Evolutionary conservation across 2,329 filamentous ascomycete species (phyloP).

Genomic region (Lasiodiplodia citricola): DNA sequence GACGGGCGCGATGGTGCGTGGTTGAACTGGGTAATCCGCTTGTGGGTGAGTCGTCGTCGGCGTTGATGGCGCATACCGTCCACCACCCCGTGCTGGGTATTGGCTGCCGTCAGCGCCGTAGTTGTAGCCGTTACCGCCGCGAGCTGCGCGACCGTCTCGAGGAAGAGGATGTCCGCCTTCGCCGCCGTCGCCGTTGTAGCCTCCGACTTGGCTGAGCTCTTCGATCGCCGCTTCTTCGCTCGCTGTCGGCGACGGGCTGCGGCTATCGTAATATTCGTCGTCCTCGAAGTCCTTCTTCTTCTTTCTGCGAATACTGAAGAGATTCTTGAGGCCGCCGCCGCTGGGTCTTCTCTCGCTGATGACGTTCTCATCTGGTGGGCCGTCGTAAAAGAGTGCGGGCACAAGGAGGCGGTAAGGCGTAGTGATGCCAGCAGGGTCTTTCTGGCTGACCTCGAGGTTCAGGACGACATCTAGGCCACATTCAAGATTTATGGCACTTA

Average conservation of each 20-base stretch:
- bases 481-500: constrained; percentile 70
- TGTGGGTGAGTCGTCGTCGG: not conserved
- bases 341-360: not conserved
- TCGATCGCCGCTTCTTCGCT: constrained; percentile 1
- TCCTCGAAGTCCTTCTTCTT: constrained; percentile 5
- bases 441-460: constrained; percentile 86
- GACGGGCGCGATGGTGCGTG: not conserved
- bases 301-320: constrained; percentile 15
- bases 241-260: constrained; percentile 10
- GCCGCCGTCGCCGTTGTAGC: not conserved
- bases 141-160: not conserved
- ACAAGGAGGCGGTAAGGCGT: constrained; percentile 85
- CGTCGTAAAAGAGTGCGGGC: constrained; percentile 67
- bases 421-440: constrained; percentile 86
- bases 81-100: not conserved
- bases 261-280: constrained; percentile 12
- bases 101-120: not conserved
- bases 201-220: not conserved
- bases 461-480: constrained; percentile 85
- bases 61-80: not conserved
- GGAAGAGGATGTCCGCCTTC: not conserved
- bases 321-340: constrained; percentile 2
- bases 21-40: not conserved
- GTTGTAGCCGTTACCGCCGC: not conserved
- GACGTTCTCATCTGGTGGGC: constrained; percentile 36